Percentiles rank a stretch among this genome's conserved stretches.
These are phyloP conservation scores for Cercis canadensis DNA, from an alignment of 306 rosid species.

Conservation along the genomic window DNA sequence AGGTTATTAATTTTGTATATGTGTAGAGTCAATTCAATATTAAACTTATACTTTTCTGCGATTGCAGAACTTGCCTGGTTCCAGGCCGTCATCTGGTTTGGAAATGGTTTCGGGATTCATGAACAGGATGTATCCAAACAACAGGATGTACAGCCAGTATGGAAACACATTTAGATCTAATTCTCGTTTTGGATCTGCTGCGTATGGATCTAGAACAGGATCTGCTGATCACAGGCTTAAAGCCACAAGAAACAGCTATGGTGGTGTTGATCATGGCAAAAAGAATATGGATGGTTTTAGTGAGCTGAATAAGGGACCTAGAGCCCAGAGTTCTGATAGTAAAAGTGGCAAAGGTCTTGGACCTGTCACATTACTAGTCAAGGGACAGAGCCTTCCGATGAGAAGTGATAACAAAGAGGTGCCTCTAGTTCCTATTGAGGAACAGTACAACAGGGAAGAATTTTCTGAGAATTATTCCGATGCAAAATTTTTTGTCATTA, in stretches of 20 bases:
- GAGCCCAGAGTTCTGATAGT: conserved; percentile 47
- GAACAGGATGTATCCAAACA: conserved; percentile 46
- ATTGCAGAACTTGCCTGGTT: conserved; percentile 47
- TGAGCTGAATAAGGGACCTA: conserved; percentile 62
- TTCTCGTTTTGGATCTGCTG: conserved; percentile 50
- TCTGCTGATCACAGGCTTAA: conserved; percentile 28
- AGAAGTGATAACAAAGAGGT: conserved; percentile 41
- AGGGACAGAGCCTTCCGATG: conserved; percentile 49
- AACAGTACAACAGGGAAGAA: conserved; percentile 45
- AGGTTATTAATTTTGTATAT: not conserved
- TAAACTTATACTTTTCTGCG: not conserved
- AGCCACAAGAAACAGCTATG: conserved; percentile 24
- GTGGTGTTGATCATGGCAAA: conserved; percentile 25
- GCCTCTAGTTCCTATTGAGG: conserved; percentile 38
- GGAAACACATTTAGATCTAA: conserved; percentile 45
- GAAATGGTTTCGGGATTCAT: conserved; percentile 46
- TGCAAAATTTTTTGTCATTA: conserved; percentile 55
- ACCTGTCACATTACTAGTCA: conserved; percentile 42
- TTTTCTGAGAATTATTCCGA: conserved; percentile 46
- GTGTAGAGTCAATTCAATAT: conserved; percentile 5
- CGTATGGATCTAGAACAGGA: conserved; percentile 43
- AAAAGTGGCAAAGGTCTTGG: conserved; percentile 33
- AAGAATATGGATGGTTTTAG: conserved; percentile 41
- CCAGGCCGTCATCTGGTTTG: conserved; percentile 39
- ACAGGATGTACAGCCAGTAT: conserved; percentile 39